phyloP scores from a whole-genome alignment of 345 rosid genomes.

The Camelina neglecta region DNA sequence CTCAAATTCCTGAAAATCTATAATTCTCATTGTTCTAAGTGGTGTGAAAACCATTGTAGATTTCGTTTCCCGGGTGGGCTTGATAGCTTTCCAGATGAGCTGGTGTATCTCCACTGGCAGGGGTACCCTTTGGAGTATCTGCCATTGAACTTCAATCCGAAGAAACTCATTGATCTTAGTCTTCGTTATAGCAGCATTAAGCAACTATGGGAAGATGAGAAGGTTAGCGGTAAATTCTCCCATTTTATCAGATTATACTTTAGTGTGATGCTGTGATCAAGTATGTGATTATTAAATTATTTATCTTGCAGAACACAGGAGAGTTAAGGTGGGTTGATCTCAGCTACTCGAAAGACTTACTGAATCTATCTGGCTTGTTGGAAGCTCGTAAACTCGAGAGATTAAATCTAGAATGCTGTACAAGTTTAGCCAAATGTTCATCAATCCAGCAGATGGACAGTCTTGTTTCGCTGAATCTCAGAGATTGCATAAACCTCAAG shows the following conservation, averaged over 20 bases:
- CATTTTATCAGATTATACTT: background rate
- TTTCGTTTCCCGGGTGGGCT: conserved; percentile 26
- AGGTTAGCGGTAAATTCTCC: conserved; percentile 31
- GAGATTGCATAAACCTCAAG: conserved; percentile 36
- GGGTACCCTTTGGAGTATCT: conserved; percentile 42
- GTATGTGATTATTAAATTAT: background rate
- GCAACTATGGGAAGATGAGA: conserved; percentile 40
- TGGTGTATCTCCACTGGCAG: conserved; percentile 45
- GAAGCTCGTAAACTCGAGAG: conserved; percentile 38
- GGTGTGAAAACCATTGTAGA: conserved; percentile 36
- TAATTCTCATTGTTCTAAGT: conserved; percentile 29
- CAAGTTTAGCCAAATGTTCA: conserved; percentile 26
- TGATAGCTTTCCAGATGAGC: conserved; percentile 40
- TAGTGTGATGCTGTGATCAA: background rate
- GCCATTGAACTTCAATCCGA: conserved; percentile 38
- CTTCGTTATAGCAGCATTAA: conserved; percentile 35
- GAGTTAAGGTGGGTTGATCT: conserved; percentile 45
- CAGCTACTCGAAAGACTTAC: conserved; percentile 27
- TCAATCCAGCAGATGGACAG: conserved; percentile 28
- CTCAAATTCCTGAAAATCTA: conserved; percentile 47
- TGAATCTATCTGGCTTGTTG: conserved; percentile 37
- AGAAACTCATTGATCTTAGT: conserved; percentile 43
- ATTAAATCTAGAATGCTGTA: conserved; percentile 38
- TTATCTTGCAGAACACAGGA: conserved; percentile 35
- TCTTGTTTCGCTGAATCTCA: conserved; percentile 36